Evolutionary conservation across 108 stramenopile genomes (phyloP), one percentile per base, ranked within the genome.

Genomic region (Skeletonema tropicum): DNA sequence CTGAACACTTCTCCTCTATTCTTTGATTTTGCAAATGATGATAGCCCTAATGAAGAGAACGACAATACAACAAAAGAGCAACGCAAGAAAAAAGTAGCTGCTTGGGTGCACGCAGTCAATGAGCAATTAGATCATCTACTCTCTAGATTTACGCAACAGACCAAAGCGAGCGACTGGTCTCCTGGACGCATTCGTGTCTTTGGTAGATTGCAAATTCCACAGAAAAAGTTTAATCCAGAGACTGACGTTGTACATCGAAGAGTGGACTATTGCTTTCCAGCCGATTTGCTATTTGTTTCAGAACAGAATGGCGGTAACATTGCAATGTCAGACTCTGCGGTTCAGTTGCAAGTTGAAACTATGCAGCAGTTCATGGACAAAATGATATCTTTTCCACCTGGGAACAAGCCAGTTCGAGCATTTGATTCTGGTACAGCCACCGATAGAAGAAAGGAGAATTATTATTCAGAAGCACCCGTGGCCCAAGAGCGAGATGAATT

Each of bases 161-260:
- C 42, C 3, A 45, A 45, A n/a, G n/a, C 15, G 11, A n/a, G 64
- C 25, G 64, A 57, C 21, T 78, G 77, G 77, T 73, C 71, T 38
- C 64, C 66, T 39, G 86, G 82, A 14, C 65, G 69, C 33, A 80
- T 93, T 64, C 84, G 85, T 26, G 79, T 93, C 38, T 80, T 93
- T 55, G 92, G 90, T 15, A 82, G 92, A 64, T 82, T 85, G 31
- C 60, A 70, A 5, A 82, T 91, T 55, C 69, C 83, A 0, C 74
- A 87, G 26, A 85, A 82, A 19, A 79, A 73, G 57, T 94, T 94
- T 68, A 94, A 91, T 74, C 87, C 93, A 23, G 93, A 94, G 79
- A 86, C 71, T 61, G 93, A 94, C 74, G 64, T 87, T 39, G 75
- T 80, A 3, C 84, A 86, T 74, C 84, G 93, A 23, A 81, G 93